These are phyloP conservation scores for Thermoascus crustaceus DNA, from an alignment of 2,329 filamentous ascomycete genomes.

Conservation along the genomic window DNA sequence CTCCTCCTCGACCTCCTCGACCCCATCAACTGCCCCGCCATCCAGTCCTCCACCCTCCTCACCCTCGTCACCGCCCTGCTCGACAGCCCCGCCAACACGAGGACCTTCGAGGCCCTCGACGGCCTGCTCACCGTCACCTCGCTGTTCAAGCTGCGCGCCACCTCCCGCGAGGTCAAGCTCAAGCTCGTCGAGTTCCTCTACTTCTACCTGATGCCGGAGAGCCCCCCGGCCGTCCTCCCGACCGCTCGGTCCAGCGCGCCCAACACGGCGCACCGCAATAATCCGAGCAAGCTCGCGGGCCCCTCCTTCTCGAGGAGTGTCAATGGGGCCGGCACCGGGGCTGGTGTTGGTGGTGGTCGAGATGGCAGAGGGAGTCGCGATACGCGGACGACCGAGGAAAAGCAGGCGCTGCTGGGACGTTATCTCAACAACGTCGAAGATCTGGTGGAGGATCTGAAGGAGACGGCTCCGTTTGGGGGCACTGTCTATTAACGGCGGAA, in stretches of 20 bases:
- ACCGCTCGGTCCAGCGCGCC: conserved; percentile 24
- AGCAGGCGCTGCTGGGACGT: conserved; percentile 67
- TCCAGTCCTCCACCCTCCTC: conserved; percentile 83
- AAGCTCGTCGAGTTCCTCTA: conserved; percentile 97
- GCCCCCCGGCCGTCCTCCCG: conserved; percentile 35
- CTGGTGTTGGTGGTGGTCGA: too few species aligned
- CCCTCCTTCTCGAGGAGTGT: conserved; percentile 45
- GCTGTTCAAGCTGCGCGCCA: conserved; percentile 82
- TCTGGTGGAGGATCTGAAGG: conserved; percentile 73
- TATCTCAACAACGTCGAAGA: conserved; percentile 79
- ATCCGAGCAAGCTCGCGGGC: conserved; percentile 58
- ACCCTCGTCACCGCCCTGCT: conserved; percentile 85
- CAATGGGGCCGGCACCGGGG: conserved; percentile 19
- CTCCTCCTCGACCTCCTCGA: conserved; percentile 91
- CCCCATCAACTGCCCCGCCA: conserved; percentile 80
- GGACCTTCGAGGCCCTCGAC: conserved; percentile 85
- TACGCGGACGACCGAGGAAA: conserved; percentile 67
- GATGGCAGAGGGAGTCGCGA: conserved; percentile 22
- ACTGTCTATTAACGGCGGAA: conserved; percentile 31
- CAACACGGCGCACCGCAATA: conserved; percentile 49
- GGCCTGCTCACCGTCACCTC: conserved; percentile 86
- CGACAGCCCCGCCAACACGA: conserved; percentile 77
- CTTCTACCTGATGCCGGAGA: conserved; percentile 97
- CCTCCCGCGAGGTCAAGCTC: conserved; percentile 80
- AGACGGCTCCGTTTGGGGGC: conserved; percentile 65